Base-by-base conservation (phyloP, 2,329 filamentous ascomycete species). In the Thelonectria olida region DNA sequence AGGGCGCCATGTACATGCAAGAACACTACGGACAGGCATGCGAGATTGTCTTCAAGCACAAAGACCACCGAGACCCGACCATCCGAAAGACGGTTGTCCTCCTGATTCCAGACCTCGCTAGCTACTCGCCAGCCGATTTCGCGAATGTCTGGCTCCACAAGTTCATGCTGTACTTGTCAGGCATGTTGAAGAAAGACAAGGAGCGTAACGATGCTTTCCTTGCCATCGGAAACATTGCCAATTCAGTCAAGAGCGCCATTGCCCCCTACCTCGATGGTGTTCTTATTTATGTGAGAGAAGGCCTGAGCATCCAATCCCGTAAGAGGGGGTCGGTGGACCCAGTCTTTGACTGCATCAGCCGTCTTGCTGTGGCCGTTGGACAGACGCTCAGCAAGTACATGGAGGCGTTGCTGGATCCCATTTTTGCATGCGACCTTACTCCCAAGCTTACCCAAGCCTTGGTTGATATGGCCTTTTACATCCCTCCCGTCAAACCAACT, bases 1-100 rank as follows among this genome's bases (percentile, higher is more conserved):
- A 97, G 75, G 96, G 96, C 54, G 94, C 93, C 70, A 99, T 99
- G 95, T 99, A 97, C 78, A 98, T 99, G 96, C 93, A 97, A 72
- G 92, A 94, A 38, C 89, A 94, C 74, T 99, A 98, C 77, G 88
- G 90, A 60, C 92, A 97, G 69, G 90, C 93, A 10, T 98, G 95
- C 75, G 96, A 99, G 64, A 94, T 96, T 65, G 92, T 97, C 34
- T 89, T 95, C 67, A 91, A 92, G 63, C 92, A 97, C 76, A 97
- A 97, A 76, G 96, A 99, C 69, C 93, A 98, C 70, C 88, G 92
- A 54, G 96, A 99, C 69, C 82, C 88, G 4, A 91, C 93, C 34
- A 96, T 98, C 68, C 87, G 95, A 55, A 91, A 92, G 71, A 96
- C 97, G 7, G 91, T 98, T 28, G 92, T 98, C 36, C 85, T 92